Base-by-base conservation (phyloP, 768 basidiomycete species). In the Termitomyces sp. region DNA sequence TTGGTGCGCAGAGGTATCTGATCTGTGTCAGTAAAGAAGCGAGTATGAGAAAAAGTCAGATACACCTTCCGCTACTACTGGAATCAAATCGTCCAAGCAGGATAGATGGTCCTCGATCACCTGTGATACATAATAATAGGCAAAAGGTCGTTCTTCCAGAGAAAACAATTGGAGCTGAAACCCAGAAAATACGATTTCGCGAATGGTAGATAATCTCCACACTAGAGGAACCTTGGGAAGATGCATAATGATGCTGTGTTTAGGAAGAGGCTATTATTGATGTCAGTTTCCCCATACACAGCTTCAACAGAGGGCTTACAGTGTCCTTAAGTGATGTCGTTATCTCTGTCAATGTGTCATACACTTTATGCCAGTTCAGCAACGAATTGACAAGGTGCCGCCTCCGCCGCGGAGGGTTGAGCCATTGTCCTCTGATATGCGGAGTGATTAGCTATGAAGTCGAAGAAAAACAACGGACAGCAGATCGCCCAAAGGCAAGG, bases 161-260 rank as follows among this genome's bases (percentile, higher is more conserved):
- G 81, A 75, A 64, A 92, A 90, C 7, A 94, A 69, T 46, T 89
- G 87, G 22, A 92, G 69, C 68, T 92, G 89, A 60, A 90, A 88
- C 2, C 88, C 92, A 1, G 89, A 86, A 45, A 87, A 73, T 5
- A 92, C 69, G 14, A 94, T 75, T 61, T 93, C 89, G 40, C 83
- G 79, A 3, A 89, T 76, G 10, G 79, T 70, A 5, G 79, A 72
- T 18, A 90, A 69, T 45, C 89, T 79, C 77, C 84, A 84, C n/a
- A 81, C 55, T 4, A 85, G 70, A 4, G 83, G 77, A 0, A 75
- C 75, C 6, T 75, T 69, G 1, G 82, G 80, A 8, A 87, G 56
- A 18, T 77, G 73, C 38, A 60, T 58, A 7, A 81, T 48, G 7
- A 81, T 66, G 50, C 77, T 71, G 14, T 68, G 62, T 33, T 61